Base-by-base conservation (phyloP, 1,284 basidiomycete genomes). In the Marasmius oreades region DNA sequence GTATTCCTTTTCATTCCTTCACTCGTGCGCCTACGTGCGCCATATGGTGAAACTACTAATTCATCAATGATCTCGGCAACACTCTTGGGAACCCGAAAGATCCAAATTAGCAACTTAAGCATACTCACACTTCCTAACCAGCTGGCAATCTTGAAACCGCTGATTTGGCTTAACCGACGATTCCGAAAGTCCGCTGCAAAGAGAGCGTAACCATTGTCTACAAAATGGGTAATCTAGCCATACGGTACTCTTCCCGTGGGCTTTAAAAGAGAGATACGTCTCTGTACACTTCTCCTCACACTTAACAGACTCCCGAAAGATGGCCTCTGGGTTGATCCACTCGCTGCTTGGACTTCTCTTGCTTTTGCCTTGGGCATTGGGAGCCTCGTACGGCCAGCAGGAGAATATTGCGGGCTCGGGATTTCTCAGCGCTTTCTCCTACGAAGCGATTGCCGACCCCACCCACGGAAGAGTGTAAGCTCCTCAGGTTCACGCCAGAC, bases 381-480 rank as follows among this genome's bases (percentile, higher is more conserved):
- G 56, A 34, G 70, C 70, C 18, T 73, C 70, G 3, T 84, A 82
- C 64, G 55, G 61, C 4, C 64, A 76, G 51, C 68, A 72, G 23
- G 78, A 83, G 59, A 77, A 70, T 47, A 73, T 76, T 61, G 69
- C 76, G 36, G 84, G 84, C 16, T 55, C 64, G n/a, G 71, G 67
- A 2, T 85, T 86, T 67, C 73, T 81, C 58, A 64, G 72, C 26
- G 68, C 73, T 2, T 86, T 85, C 65, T 67, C 69, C 14, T 79
- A 76, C 61, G 61, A 81, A 61, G 76, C 79, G 22, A 79, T 82
- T 52, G 50, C 75, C 4, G 85, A 86, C 64, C 84, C 85, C 1
- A 84, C 85, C 5, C 71, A 81, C 61, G 84, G 85, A 24, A 74
- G 83, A 61, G 85, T 88, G 84, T 85, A 67, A 68, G 81, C 67